These are phyloP conservation scores for Backusella luteola DNA, from an alignment of 192 early-diverging fungal genomes.

Conservation along the genomic window DNA sequence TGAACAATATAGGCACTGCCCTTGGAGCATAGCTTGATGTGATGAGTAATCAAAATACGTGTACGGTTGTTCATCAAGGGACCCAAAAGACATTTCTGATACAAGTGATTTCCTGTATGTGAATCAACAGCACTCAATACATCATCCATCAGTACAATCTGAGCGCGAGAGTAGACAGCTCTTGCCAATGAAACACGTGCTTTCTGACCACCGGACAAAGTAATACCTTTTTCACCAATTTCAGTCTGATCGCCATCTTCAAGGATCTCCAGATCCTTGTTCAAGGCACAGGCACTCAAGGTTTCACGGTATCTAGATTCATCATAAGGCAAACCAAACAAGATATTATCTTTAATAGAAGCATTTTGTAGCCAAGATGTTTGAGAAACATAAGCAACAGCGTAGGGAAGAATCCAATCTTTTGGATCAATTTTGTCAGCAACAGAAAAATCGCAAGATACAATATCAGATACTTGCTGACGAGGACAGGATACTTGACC, in stretches of 20 bases:
- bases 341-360: slow-evolving; percentile 74
- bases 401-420: slow-evolving; percentile 37
- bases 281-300: slow-evolving; percentile 71
- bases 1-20: slow-evolving; percentile 51
- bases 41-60: slow-evolving; percentile 82
- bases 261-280: slow-evolving; percentile 76
- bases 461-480: slow-evolving; percentile 72
- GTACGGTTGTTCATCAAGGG: slow-evolving; percentile 71
- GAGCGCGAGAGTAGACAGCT: slow-evolving; percentile 76
- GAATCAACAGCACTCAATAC: slow-evolving; percentile 91
- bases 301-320: slow-evolving; percentile 29
- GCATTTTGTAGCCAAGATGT: slow-evolving; percentile 70
- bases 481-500: slow-evolving; percentile 49
- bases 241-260: slow-evolving; percentile 80
- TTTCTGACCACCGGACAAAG: slow-evolving; percentile 87
- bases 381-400: slow-evolving; percentile 80
- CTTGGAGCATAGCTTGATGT: slow-evolving; percentile 57
- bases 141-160: slow-evolving; percentile 80
- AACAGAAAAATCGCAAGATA: slow-evolving; percentile 45
- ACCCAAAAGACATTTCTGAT: slow-evolving; percentile 64
- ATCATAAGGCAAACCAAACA: slow-evolving; percentile 46
- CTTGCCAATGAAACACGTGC: slow-evolving; percentile 84
- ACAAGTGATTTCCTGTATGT: slow-evolving; percentile 84
- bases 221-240: slow-evolving; percentile 84
- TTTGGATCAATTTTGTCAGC: slow-evolving; percentile 41